Percentiles rank a stretch among this genome's conserved stretches.
Evolutionary conservation across 2,329 filamentous ascomycete species (phyloP).

Genomic region (Ceratocystis albifundus): DNA sequence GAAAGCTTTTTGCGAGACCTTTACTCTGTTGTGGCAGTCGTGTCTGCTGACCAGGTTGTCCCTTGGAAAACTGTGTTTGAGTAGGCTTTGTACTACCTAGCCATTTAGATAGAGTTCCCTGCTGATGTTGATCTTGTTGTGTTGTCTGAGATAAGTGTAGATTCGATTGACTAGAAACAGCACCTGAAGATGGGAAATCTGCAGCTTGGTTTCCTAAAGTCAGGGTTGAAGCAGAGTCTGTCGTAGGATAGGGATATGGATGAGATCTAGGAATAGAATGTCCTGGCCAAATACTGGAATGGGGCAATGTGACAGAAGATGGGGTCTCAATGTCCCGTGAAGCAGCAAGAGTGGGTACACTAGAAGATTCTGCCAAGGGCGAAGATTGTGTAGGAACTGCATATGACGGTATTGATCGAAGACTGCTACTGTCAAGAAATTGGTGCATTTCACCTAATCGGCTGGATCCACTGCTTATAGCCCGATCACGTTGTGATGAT

Average conservation of each 20-base stretch:
- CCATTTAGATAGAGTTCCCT: neutral
- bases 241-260: neutral
- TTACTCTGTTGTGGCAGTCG: neutral
- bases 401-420: neutral
- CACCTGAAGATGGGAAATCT: neutral
- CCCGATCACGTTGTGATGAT: constrained; percentile 1
- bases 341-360: neutral
- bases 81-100: neutral
- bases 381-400: neutral
- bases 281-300: neutral
- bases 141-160: neutral
- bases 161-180: neutral
- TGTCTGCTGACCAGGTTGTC: neutral
- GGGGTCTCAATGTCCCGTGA: neutral
- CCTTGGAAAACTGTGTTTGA: neutral
- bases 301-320: constrained; percentile 2
- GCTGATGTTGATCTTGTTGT: neutral
- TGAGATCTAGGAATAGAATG: neutral
- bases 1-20: neutral
- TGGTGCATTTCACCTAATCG: neutral
- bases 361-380: neutral
- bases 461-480: constrained; percentile 12
- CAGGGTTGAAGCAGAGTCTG: too few relatives aligned
- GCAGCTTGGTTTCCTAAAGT: neutral
- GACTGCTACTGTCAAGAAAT: constrained; percentile 8